A percentile compares a stretch with the other conserved stretches of the same genome.
Evolutionary conservation across 2,329 filamentous ascomycete genomes (phyloP).

Genomic region (Colletotrichum salicis): DNA sequence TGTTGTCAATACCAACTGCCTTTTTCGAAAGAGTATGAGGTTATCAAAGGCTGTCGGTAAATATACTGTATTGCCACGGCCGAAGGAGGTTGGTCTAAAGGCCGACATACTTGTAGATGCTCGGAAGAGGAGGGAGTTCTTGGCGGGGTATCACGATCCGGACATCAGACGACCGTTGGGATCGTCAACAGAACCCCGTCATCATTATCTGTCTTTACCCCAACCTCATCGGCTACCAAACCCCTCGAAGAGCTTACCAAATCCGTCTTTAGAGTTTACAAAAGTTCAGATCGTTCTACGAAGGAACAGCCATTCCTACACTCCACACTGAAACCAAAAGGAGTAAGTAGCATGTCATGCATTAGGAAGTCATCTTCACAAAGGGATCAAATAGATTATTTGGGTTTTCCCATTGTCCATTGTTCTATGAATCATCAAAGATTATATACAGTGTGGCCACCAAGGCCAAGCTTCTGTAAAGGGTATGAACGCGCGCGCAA

Average conservation of each 20-base stretch:
- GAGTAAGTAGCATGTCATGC: neutral
- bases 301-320: neutral
- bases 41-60: no score
- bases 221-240: neutral
- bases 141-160: neutral
- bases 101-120: neutral
- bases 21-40: no score
- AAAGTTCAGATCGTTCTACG: neutral
- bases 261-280: neutral
- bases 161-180: neutral
- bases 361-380: neutral
- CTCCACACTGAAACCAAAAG: neutral
- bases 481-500: slow-evolving; percentile 21
- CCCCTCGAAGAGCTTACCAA: neutral
- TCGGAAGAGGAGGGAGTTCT: neutral
- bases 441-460: slow-evolving; percentile 28
- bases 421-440: neutral
- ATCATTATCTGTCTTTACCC: neutral
- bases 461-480: slow-evolving; percentile 14
- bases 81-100: neutral
- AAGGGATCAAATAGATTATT: neutral
- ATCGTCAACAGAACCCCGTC: neutral
- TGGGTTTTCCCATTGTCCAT: neutral
- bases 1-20: no score
- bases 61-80: neutral